Evolutionary conservation across 371 early-diverging fungal genomes (phyloP).

Genomic region (Rhizopus arrhizus): DNA sequence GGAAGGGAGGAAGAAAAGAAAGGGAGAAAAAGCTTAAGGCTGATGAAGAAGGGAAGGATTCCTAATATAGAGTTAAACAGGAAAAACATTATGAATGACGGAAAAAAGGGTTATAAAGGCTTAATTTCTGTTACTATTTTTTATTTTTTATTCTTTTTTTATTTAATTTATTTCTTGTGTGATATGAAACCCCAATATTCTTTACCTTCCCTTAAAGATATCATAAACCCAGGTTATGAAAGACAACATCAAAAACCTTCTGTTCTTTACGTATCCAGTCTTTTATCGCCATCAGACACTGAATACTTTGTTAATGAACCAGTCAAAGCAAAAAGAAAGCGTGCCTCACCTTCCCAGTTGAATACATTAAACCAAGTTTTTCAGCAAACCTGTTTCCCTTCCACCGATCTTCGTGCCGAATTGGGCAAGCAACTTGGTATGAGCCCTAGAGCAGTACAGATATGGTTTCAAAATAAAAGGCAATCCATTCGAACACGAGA

Average conservation of each 20-base stretch:
- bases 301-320: slow-evolving; percentile 14
- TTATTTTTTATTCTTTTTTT: no score
- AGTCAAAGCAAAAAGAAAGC: slow-evolving; percentile 48
- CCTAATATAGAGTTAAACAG: not conserved
- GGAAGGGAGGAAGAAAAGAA: no score
- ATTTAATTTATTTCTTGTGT: no score
- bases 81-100: not conserved
- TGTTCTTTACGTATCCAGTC: slow-evolving; percentile 12
- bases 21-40: no score
- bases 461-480: slow-evolving; percentile 96
- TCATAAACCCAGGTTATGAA: no score
- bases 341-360: slow-evolving; percentile 49
- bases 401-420: no score
- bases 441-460: slow-evolving; percentile 77
- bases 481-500: slow-evolving; percentile 40
- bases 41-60: no score
- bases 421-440: no score
- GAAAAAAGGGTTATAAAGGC: no score
- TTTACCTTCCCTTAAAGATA: no score
- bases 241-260: not conserved
- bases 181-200: not conserved
- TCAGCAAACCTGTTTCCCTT: no score
- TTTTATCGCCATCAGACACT: slow-evolving; percentile 5
- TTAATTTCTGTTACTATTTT: no score
- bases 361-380: not conserved